Conservation (phyloP, 768 basidiomycete species). For the Collybiopsis luxurians region DNA sequence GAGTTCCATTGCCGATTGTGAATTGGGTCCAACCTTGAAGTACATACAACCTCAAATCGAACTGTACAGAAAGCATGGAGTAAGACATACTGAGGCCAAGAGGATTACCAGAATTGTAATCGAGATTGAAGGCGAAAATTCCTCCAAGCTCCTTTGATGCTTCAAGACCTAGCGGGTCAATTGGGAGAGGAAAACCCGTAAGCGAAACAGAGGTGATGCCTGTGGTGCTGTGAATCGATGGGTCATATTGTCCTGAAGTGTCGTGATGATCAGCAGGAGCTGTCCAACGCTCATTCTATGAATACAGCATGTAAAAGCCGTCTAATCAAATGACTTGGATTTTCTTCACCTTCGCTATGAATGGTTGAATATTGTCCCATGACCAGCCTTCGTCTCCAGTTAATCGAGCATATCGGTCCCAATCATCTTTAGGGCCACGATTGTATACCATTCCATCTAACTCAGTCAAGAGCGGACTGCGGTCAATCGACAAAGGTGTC, state of each 20-base stretch:
- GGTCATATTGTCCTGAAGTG: conserved; percentile 21
- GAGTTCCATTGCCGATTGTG: not conserved
- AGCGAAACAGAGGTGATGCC: conserved; percentile 17
- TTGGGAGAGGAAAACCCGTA: too few relatives aligned
- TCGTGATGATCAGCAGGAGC: conserved; percentile 21
- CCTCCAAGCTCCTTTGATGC: too few relatives aligned
- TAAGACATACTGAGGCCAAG: not conserved
- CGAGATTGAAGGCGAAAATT: not conserved
- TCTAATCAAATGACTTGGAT: not conserved
- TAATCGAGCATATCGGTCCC: conserved; percentile 19
- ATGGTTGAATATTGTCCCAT: conserved; percentile 24
- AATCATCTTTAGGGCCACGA: conserved; percentile 24
- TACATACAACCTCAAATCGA: not conserved
- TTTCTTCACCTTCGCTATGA: conserved; percentile 18
- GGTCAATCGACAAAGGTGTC: too few relatives aligned
- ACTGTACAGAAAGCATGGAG: not conserved
- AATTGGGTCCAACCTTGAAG: not conserved
- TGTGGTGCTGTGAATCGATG: conserved; percentile 21
- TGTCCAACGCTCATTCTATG: conserved; percentile 1
- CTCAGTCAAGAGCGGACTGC: too few relatives aligned
- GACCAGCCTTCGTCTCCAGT: conserved; percentile 26
- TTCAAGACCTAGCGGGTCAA: too few relatives aligned
- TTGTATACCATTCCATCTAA: conserved; percentile 24
- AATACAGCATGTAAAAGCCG: not conserved
- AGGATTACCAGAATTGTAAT: not conserved